Conservation (phyloP, 2,329 filamentous ascomycete genomes). For the Fusarium humuli region DNA sequence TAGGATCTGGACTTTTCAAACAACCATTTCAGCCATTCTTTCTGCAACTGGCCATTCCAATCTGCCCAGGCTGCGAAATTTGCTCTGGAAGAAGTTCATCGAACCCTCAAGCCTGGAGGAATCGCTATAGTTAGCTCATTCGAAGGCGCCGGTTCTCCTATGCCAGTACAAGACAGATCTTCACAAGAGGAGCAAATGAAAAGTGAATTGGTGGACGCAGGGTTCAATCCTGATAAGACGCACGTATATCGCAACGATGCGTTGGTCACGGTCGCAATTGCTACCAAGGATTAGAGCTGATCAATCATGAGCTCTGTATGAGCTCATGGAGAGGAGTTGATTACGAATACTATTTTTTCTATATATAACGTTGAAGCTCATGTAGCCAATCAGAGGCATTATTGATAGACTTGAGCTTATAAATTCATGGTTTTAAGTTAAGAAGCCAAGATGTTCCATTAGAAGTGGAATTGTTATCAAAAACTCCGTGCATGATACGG, state of each 20-base stretch:
- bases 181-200: neutral
- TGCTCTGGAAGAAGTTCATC: neutral
- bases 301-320: too few relatives aligned
- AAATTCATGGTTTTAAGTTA: neutral
- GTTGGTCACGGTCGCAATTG: neutral
- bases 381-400: too few relatives aligned
- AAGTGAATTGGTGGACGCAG: neutral
- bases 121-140: neutral
- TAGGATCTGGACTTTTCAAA: neutral
- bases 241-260: neutral
- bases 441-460: neutral
- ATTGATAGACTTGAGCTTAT: neutral
- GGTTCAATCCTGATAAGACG: neutral
- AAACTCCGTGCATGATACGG: neutral
- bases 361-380: neutral
- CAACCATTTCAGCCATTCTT: neutral
- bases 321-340: too few relatives aligned
- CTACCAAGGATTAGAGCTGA: neutral
- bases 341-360: neutral
- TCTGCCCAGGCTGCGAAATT: neutral
- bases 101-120: neutral
- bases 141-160: neutral
- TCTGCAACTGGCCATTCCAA: slow-evolving; percentile 8
- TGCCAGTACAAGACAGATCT: neutral
- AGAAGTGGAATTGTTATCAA: neutral